Evolutionary conservation across 2,329 filamentous ascomycete species (phyloP), one percentile per base, ranked within the genome.

Genomic region (Aureobasidium sp.): DNA sequence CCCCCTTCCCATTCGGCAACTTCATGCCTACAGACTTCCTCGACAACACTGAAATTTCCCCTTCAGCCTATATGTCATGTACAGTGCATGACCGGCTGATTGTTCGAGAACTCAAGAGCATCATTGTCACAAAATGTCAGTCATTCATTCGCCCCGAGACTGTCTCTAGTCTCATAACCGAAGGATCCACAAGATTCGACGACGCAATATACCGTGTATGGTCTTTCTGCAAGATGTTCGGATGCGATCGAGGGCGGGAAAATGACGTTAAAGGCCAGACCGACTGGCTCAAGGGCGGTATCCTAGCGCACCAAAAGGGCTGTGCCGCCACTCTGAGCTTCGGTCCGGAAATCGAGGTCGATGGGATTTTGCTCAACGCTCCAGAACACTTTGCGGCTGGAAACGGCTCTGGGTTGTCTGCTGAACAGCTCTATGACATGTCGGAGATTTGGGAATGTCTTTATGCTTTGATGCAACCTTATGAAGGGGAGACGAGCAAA

Each of bases 191-290:
- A 44, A 79, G 83, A 62, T 77, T 87, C 29, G 82, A 86, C 62
- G 79, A 85, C 70, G 84, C 84, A 0, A 78, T 87, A 52, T 87
- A 84, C 83, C 80, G 84, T 2, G 81, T 87, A 34, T 87, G 84
- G 84, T 84, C 81, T 0, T 87, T 87, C 71, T 87, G 84, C 71
- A 80, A 79, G 60, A 80, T 86, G 36, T 87, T 87, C 59, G 85
- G 85, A 1, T 79, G 77, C 55, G 78, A 78, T 0, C 85, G 84
- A 66, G 78, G 78, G 5, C 78, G 83, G 15, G 82, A 86, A 66
- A 80, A 83, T 34, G 83, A 87, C 63, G 75, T 85, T 37, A 75
- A 79, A 39, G 82, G 80, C 4, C 84, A 87, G 69, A 78, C 84
- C 66, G 84, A 86, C 67, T 87, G 85, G 85, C 73, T 87, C 12